Percentiles rank a stretch among this genome's conserved stretches.
Evolutionary conservation across 2,329 filamentous ascomycete species (phyloP).

Genomic region (Aspergillus clavatus): DNA sequence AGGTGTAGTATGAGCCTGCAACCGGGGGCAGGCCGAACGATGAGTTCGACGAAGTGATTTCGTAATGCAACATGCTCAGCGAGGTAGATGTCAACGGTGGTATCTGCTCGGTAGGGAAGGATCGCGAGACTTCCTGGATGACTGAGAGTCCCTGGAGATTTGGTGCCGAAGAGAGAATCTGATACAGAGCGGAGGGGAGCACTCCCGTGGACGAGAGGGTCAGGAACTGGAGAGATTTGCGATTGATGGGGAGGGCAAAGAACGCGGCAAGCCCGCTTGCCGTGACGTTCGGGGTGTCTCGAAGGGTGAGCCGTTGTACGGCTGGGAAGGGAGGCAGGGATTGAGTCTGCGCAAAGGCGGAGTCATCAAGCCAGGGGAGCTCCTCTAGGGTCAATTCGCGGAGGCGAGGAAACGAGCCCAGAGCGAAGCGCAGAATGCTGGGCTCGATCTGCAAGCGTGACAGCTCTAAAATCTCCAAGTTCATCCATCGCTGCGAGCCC

Average conservation of each 20-base stretch:
- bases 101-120: constrained; percentile 53
- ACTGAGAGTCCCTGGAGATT: constrained; percentile 48
- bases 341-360: constrained; percentile 64
- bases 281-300: constrained; percentile 67
- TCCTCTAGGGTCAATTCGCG: constrained; percentile 70
- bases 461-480: constrained; percentile 41
- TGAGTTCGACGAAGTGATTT: constrained; percentile 61
- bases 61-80: constrained; percentile 71
- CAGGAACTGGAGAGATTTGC: constrained; percentile 60
- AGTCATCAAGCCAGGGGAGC: constrained; percentile 67
- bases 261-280: constrained; percentile 65
- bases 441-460: constrained; percentile 35
- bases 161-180: constrained; percentile 40
- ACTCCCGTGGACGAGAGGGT: constrained; percentile 70
- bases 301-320: constrained; percentile 67
- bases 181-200: constrained; percentile 36
- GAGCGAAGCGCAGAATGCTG: constrained; percentile 58
- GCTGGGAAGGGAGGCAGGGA: constrained; percentile 68
- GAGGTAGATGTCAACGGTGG: constrained; percentile 64
- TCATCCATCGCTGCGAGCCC: constrained; percentile 45
- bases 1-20: constrained; percentile 68
- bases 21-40: constrained; percentile 53
- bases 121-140: constrained; percentile 51
- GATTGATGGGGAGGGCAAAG: constrained; percentile 57
- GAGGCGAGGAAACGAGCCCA: constrained; percentile 63